Percentiles rank a stretch among this genome's conserved stretches.
phyloP scores from a whole-genome alignment of 345 rosid species.

The Populus davidiana region DNA sequence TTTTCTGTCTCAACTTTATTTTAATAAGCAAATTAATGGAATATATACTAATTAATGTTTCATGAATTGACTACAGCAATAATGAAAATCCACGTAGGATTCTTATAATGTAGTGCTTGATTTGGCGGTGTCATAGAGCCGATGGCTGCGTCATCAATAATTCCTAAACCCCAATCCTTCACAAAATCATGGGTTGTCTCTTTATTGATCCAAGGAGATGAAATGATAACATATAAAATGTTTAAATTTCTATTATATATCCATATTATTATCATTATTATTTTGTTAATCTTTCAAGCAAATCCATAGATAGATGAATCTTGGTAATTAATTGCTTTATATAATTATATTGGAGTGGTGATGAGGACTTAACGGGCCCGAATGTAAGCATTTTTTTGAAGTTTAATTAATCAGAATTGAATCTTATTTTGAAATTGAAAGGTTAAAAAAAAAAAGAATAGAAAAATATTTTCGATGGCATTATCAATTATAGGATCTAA shows the following conservation, averaged over 20 bases:
- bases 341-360: neutral
- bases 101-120: neutral
- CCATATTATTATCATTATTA: too few species aligned
- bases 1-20: neutral
- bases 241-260: too few species aligned
- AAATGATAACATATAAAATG: neutral
- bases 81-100: too few species aligned
- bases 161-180: neutral
- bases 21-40: neutral
- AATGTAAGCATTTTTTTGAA: neutral
- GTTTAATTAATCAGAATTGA: neutral
- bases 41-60: neutral
- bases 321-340: neutral
- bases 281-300: neutral
- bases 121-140: slow-evolving; percentile 14
- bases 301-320: neutral
- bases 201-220: neutral
- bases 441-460: neutral
- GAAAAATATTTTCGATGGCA: neutral
- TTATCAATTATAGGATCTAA: neutral
- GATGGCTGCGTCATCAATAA: neutral
- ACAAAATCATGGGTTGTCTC: neutral
- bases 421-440: neutral
- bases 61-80: neutral
- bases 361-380: neutral